Evolutionary conservation across 305 asterid species (phyloP), one percentile per base, ranked within the genome.

Genomic region (Plantago coronopus): DNA sequence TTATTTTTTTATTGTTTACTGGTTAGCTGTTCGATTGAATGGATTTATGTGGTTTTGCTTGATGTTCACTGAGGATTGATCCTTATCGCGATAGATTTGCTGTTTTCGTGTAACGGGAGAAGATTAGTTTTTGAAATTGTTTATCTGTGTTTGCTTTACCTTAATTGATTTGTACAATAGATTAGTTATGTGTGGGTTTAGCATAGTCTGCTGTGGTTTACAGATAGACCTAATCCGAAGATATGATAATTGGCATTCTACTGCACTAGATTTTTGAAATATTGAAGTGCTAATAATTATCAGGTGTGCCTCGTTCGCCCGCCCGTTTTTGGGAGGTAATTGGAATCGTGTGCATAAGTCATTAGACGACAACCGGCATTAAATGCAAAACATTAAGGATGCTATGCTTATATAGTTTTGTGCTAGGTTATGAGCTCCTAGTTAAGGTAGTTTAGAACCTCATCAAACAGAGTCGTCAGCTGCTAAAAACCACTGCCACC

Each of bases 51-150:
- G 16, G 46, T 48, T 53, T 31, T 42, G 34, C n/a, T 17, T 25
- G 60, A 44, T 47, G 17, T 54, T 2, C 17, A 11, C 17, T 50
- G 57, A 29, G 57, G n/a, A 31, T 50, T 48, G 21, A 13, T 21
- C 12, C 7, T 34, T 17, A 7, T 3, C 14, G 3, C 18, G 21
- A 3, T 57, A 13, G 34, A 57, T 38, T 18, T 37, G 19, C 27
- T 6, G 12, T 13, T 57, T 42, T 62, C 57, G 43, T 31, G 57
- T 66, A 44, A 21, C 21, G 54, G 54, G 38, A 15, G 61, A 23
- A 57, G 54, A 15, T 42, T 37, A 31, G 55, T 10, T 17, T 68
- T 40, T 54, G 13, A 9, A 21, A 14, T 34, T 48, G 7, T 50
- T 42, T 20, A 34, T 34, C 40, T 34, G 40, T 9, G n/a, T 22